phyloP scores from a whole-genome alignment of 2,329 filamentous ascomycete species.

The Tolypocladium tundrense region DNA sequence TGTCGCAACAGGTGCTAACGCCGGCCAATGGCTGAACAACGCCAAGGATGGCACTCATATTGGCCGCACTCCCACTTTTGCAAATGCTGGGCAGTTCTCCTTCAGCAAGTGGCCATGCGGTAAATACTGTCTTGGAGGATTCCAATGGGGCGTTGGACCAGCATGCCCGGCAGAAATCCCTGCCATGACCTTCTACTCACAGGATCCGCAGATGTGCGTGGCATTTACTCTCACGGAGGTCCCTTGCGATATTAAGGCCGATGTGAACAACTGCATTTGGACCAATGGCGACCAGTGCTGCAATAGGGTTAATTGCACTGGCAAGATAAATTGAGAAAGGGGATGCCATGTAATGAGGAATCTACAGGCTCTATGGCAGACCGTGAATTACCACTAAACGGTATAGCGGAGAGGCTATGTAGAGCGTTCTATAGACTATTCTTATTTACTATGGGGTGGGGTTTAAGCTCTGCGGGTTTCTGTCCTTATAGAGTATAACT shows the following conservation, averaged over 20 bases:
- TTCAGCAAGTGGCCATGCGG: slow-evolving; percentile 11
- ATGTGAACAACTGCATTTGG: slow-evolving; percentile 10
- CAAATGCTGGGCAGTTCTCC: slow-evolving; percentile 7
- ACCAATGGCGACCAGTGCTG: slow-evolving; percentile 6
- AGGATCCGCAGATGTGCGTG: slow-evolving; percentile 7
- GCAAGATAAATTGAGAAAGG: not conserved
- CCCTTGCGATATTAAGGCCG: slow-evolving; percentile 8
- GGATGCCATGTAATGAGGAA: not conserved
- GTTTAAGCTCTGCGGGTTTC: too few species aligned
- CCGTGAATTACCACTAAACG: too few species aligned
- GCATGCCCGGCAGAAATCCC: slow-evolving; percentile 7
- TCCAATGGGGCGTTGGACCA: slow-evolving; percentile 5
- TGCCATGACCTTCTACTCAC: slow-evolving; percentile 9
- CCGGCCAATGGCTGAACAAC: slow-evolving; percentile 8
- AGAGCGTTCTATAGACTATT: too few species aligned
- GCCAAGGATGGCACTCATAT: slow-evolving; percentile 6
- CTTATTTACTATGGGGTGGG: too few species aligned
- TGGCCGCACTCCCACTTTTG: slow-evolving; percentile 3
- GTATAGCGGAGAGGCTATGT: too few species aligned
- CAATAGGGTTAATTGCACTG: slow-evolving; percentile 4
- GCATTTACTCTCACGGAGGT: slow-evolving; percentile 8
- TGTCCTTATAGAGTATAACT: too few species aligned
- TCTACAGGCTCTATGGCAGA: not conserved
- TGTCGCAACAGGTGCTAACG: slow-evolving; percentile 5
- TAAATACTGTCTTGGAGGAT: slow-evolving; percentile 9